Base-by-base conservation (phyloP, 2,329 filamentous ascomycete genomes). In the Cryoendolithus antarcticus region DNA sequence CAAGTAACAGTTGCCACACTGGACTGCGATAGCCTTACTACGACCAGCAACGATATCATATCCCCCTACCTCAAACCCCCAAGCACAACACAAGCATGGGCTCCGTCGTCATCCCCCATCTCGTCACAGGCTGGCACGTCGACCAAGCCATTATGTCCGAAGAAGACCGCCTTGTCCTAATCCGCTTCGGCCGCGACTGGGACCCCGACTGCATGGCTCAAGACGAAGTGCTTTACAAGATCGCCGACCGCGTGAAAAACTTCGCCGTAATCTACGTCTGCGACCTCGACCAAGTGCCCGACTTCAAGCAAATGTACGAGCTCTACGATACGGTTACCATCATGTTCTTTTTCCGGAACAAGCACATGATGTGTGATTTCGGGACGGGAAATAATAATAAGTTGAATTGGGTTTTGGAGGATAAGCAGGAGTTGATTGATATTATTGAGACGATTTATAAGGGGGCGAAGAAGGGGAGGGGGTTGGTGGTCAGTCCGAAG, bases 331-430 rank as follows among this genome's bases (percentile, higher is more conserved):
- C 86, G 1, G 85, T 88, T 66, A 93, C 91, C 3, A 79, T 96
- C 62, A 95, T 95, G 83, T 93, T 85, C 70, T 94, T 94, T 72
- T 94, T 88, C 70, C 77, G 89, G 45, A 98, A 98, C 62, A 98
- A 98, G 62, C 86, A 95, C 65, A 96, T 96, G 77, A 93, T 93
- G 83, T 86, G 83, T 61, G 89, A 96, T 74, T 86, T 95, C 52
- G 89, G 89, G 34, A 98, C 91, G 2, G 91, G 91, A 48, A 94
- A 98, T 66, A 98, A 98, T 64, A 98, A 98, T 62, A 96, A 96
- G 63, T 70, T 95, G 51, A 95, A 95, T 60, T 94, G 86, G 80
- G 85, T 94, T 35, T 69, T 93, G 38, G 88, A 96, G 64, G 89
- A 98, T 58, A 96, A 98, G 66, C 89, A 96, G 62, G 91, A 98